Evolutionary conservation across 2,329 filamentous ascomycete species (phyloP), one percentile per base, ranked within the genome.

Genomic region (Rutstroemia sydowiana): DNA sequence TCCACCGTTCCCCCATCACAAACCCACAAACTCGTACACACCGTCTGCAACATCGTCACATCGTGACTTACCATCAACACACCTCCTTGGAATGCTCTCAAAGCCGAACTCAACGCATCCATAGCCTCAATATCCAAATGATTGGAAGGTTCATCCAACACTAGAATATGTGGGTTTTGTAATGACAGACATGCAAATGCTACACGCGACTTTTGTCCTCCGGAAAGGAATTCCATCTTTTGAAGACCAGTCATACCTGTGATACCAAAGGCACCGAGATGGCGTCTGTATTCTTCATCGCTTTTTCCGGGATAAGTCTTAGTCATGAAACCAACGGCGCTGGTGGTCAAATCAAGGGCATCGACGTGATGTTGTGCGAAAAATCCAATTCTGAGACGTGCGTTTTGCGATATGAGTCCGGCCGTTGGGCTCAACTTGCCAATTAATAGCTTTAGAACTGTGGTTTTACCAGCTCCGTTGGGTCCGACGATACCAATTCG

Each of bases 1-100:
- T 95, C 89, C 18, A 98, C 91, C 1, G 85, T 93, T 9, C 93
- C 93, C 54, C 85, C 77, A 68, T 98, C 93, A 66, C 93, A 98
- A 57, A 98, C 92, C 93, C 93, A 98, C 65, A 98, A 73, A 67
- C 85, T 93, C 46, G 77, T 93, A 71, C 93, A 98, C 34, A 98
- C 93, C 48, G 87, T 95, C 75, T 95, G 90, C 69, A 98, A 70
- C 89, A 98, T 96, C 1, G 93, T 97, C 49, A 98, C 93, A 68
- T 98, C 93, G 85, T 98, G 93, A 65, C 88, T 95, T 52, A 98
- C 93, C 90, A 98, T 97, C 63, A 98, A 75, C 51, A 98, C 91
- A 68, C 93, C 93, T 56, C 93, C 93, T 72, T 95, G 80, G 73
- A 97, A 98, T 58, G 84, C 81, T 61, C 82, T 79, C 61, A 98